Evolutionary conservation across 495 filamentous ascomycete genomes (phyloP).

Genomic region (Pyrenula massariospora): DNA sequence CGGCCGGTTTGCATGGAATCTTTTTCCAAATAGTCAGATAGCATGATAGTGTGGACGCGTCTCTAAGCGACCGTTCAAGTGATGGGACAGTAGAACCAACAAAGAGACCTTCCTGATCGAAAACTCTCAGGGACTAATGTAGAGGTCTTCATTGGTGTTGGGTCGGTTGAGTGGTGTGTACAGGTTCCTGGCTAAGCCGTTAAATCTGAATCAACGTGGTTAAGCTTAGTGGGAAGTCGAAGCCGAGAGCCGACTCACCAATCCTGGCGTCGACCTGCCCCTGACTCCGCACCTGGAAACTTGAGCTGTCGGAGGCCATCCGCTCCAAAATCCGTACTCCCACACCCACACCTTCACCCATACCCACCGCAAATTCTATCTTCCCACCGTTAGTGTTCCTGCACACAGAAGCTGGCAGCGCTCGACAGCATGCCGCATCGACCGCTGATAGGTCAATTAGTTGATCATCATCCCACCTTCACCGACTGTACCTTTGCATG

Average conservation of each 20-base stretch:
- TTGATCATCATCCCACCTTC: background rate
- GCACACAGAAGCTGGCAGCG: background rate
- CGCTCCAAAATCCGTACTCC: background rate
- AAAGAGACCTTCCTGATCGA: too few species aligned
- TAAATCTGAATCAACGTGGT: too few species aligned
- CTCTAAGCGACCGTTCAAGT: too few species aligned
- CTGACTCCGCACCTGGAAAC: background rate
- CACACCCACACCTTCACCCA: background rate
- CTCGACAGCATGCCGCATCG: background rate
- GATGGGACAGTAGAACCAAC: too few species aligned
- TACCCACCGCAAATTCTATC: background rate
- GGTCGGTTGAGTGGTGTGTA: too few species aligned
- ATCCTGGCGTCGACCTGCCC: background rate
- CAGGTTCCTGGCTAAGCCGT: too few species aligned
- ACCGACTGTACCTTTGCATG: background rate
- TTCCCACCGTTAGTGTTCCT: background rate
- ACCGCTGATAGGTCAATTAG: background rate
- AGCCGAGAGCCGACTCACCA: background rate
- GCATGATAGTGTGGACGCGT: too few species aligned
- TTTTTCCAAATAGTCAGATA: too few species aligned
- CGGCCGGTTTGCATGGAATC: too few species aligned
- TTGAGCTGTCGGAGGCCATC: background rate
- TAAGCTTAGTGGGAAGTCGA: background rate
- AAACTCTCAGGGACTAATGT: too few species aligned
- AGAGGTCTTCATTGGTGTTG: too few species aligned